Evolutionary conservation across 2,329 filamentous ascomycete genomes (phyloP).

Genomic region (Xylaria polymorpha): DNA sequence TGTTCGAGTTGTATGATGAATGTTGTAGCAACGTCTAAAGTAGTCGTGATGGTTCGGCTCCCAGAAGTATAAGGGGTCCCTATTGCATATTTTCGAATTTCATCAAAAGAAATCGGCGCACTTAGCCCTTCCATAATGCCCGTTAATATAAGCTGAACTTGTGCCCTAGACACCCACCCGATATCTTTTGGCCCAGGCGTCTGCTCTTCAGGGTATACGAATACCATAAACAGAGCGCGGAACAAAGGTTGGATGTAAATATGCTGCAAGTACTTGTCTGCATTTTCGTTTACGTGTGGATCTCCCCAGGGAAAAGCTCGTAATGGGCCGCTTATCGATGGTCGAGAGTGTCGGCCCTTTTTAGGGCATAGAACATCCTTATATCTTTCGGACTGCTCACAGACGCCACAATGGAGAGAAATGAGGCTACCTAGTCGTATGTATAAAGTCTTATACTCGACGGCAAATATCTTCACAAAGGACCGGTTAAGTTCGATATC

Average conservation of each 20-base stretch:
- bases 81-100: conserved; percentile 12
- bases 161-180: conserved; percentile 11
- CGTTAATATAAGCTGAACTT: conserved; percentile 17
- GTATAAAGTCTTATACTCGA: not conserved
- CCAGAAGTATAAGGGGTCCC: conserved; percentile 16
- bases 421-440: conserved; percentile 11
- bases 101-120: conserved; percentile 20
- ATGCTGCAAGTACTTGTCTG: too few relatives aligned
- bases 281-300: too few relatives aligned
- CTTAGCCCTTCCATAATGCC: conserved; percentile 24
- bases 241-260: conserved; percentile 17
- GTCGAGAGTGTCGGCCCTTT: not conserved
- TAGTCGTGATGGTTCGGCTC: conserved; percentile 20
- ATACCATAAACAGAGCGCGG: conserved; percentile 24
- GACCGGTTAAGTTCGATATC: conserved; percentile 8
- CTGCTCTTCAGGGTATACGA: conserved; percentile 14
- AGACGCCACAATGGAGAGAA: conserved; percentile 9
- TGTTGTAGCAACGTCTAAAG: conserved; percentile 1
- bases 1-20: conserved; percentile 18
- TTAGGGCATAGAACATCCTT: conserved; percentile 3
- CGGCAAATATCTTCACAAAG: conserved; percentile 12
- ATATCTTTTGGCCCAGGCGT: conserved; percentile 1
- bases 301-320: conserved; percentile 9
- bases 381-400: conserved; percentile 19
- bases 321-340: conserved; percentile 16